Evolutionary conservation across 352 stramenopile genomes (phyloP), one percentile per base, ranked within the genome.

Genomic region (Globisporangium camurandrum): DNA sequence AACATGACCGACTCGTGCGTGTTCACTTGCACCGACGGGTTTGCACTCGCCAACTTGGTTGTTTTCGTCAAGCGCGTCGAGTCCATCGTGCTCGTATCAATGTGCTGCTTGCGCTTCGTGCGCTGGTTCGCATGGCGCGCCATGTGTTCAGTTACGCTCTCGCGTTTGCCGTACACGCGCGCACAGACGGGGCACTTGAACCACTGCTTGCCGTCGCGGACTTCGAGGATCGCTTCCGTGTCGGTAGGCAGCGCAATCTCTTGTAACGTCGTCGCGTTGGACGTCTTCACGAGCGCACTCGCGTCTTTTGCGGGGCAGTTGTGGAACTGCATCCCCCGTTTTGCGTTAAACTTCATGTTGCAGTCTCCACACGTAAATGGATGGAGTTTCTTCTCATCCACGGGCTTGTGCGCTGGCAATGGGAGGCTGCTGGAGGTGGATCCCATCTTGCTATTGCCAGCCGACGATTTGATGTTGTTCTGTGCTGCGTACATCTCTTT

Each of bases 401-500:
- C 76, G 9, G 74, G 71, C 63, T 94, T 94, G 65, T 88, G 86
- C 10, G 72, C 47, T 16, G 66, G 61, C 26, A 83, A 49, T 12
- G 76, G 60, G 40, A 90, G 51, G 24, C 59, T 71, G 4, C 72
- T 55, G 4, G 77, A 34, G 30, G 30, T 12, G 2, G 8, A 7
- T 14, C 30, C 56, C 5, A 66, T 75, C 3, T 57, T 57, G 19
- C 84, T 70, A 52, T 85, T 87, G 39, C 65, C 60, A 14, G 77
- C 61, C 20, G 72, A 78, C 22, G 80, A 84, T 20, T 79, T 78
- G 54, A 93, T 85, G 1, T 66, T 60, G 49, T 84, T 89, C 51
- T 94, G 83, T 23, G 83, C 83, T 6, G 69, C 63, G 51, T 86
- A 94, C 83, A 94, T 94, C 46, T 92, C 83, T 44, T 91, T 92